phyloP scores from a whole-genome alignment of 345 rosid species.

The Garcia nutans region DNA sequence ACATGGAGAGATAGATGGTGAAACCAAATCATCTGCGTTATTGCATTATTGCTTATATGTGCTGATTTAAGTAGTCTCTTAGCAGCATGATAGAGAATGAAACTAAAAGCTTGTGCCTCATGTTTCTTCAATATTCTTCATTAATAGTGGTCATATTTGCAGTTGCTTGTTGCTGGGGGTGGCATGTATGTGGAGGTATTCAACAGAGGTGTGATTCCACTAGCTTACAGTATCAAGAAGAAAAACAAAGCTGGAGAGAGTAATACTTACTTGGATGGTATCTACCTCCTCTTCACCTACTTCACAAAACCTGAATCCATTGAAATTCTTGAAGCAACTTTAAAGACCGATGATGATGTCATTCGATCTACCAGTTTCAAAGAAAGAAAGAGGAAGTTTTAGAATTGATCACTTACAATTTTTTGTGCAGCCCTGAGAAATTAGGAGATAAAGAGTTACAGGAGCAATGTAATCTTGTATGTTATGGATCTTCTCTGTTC shows the following conservation, averaged over 20 bases:
- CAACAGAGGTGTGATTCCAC: conserved; percentile 91
- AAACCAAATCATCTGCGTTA: not conserved
- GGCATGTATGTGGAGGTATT: conserved; percentile 96
- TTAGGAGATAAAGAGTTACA: conserved; percentile 15
- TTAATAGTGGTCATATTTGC: conserved; percentile 18
- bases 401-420: conserved; percentile 13
- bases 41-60: not conserved
- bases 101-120: not conserved
- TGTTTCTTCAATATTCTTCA: not conserved
- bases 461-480: conserved; percentile 13
- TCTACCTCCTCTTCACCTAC: conserved; percentile 85
- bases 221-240: conserved; percentile 83
- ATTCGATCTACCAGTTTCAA: conserved; percentile 76
- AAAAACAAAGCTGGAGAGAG: conserved; percentile 84
- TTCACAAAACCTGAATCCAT: conserved; percentile 87
- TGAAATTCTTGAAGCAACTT: conserved; percentile 43
- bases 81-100: not conserved
- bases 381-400: conserved; percentile 65
- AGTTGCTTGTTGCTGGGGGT: conserved; percentile 98
- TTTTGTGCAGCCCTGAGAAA: conserved; percentile 15
- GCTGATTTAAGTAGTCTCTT: too few relatives aligned
- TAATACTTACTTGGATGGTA: conserved; percentile 82
- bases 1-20: not conserved
- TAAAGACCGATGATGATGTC: conserved; percentile 64
- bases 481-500: conserved; percentile 9